Evolutionary conservation across 2,329 filamentous ascomycete species (phyloP), one percentile per base, ranked within the genome.

Genomic region (Colletotrichum melonis): DNA sequence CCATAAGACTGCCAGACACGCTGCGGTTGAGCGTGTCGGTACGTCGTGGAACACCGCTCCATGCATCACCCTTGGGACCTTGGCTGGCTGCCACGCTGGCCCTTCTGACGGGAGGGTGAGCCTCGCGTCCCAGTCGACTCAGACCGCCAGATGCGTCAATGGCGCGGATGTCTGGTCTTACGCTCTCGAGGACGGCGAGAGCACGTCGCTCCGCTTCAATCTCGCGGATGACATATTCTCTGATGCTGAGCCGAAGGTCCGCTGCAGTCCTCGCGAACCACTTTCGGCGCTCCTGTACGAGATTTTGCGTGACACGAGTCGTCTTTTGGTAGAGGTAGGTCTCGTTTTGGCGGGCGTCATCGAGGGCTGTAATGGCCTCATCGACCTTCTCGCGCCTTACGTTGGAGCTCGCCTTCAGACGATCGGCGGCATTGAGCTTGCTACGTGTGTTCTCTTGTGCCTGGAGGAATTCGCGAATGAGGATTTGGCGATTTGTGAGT

Each of bases 61-160:
- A 99, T 19, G 97, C 93, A 82, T 99, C 97, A n/a, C 97, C 97
- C 85, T 97, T 97, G 63, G 97, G 96, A 0, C 97, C 97, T 84
- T 99, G 97, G 78, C 94, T 97, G 59, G 94, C 94, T 19, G 94
- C 94, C 76, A 98, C 84, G 82, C 91, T 96, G 30, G 92, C 84
- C 74, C 96, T 91, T 67, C 97, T 91, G 73, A 86, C 82, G 5
- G 92, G 85, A 2, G 97, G 96, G 81, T 98, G 95, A 19, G 93
- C 87, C 84, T 99, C 97, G 72, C 97, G 92, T 55, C 97, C 97
- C 42, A 99, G 88, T 55, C 97, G 91, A 79, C 93, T 97, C 58
- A 99, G 90, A 12, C 97, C 97, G 67, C 97, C 97, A 7, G 93
- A 95, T 49, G 93, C 88, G 83, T 99, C 97, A 78, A 99, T 98